Conservation (phyloP, 495 filamentous ascomycete genomes). For the Lepraria neglecta region DNA sequence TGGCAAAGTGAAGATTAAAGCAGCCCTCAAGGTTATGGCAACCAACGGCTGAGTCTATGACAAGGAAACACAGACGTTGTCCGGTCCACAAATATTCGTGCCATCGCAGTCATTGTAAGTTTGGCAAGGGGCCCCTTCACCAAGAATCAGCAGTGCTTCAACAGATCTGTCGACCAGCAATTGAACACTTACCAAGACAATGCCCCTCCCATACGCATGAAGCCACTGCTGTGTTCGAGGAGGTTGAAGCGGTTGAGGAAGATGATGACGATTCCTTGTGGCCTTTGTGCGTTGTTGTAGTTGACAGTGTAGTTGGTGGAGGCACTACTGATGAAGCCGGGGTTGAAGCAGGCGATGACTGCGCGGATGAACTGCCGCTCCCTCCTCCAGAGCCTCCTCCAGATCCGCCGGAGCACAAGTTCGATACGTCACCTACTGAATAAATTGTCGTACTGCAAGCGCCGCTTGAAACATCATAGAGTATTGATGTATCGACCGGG, state of each 20-base stretch:
- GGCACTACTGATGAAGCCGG: background rate
- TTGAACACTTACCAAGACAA: slow-evolving; percentile 18
- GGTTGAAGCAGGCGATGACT: background rate
- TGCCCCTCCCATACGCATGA: slow-evolving; percentile 23
- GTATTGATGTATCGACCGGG: slow-evolving; percentile 14
- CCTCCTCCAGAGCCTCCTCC: background rate
- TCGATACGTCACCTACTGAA: background rate
- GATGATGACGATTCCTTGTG: background rate
- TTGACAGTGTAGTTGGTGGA: background rate
- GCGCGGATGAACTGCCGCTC: background rate
- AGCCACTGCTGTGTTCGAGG: background rate
- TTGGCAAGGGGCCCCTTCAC: slow-evolving; percentile 2
- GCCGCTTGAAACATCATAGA: slow-evolving; percentile 14
- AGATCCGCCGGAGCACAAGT: slow-evolving; percentile 18
- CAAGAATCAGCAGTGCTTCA: background rate
- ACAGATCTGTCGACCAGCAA: background rate
- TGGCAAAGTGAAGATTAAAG: background rate
- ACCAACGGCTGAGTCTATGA: background rate
- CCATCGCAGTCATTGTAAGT: slow-evolving; percentile 16
- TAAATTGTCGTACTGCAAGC: slow-evolving; percentile 12
- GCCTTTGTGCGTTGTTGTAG: background rate
- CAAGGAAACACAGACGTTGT: background rate
- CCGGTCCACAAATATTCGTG: background rate
- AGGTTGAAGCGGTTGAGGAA: background rate
- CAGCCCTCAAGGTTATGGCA: background rate